phyloP scores from a whole-genome alignment of 2,329 filamentous ascomycete species.

The Arthroderma sp. region DNA sequence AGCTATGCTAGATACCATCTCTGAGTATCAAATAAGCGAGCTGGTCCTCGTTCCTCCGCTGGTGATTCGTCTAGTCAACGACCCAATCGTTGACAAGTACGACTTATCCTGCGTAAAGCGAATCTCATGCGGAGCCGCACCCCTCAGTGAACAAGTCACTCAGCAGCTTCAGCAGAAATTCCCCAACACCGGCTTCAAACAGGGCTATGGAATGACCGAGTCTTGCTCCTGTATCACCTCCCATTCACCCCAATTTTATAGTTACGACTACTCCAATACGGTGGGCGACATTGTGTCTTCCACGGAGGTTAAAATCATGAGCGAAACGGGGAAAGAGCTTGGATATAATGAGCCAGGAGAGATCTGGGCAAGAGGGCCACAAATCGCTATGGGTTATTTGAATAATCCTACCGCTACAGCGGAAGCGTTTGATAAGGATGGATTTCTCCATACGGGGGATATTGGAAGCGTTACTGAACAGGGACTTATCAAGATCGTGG shows the following conservation, averaged over 20 bases:
- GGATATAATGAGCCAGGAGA: slow-evolving; percentile 38
- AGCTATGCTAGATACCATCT: slow-evolving; percentile 41
- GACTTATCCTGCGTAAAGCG: slow-evolving; percentile 41
- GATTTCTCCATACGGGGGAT: slow-evolving; percentile 45
- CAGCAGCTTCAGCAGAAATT: slow-evolving; percentile 43
- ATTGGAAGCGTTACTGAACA: slow-evolving; percentile 34
- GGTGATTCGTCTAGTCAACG: slow-evolving; percentile 44
- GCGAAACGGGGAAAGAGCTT: slow-evolving; percentile 41
- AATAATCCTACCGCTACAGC: slow-evolving; percentile 38
- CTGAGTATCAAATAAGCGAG: slow-evolving; percentile 41
- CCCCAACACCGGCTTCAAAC: slow-evolving; percentile 45
- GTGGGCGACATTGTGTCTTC: slow-evolving; percentile 36
- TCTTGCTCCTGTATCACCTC: slow-evolving; percentile 49
- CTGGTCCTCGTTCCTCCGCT: slow-evolving; percentile 43
- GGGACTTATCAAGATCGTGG: slow-evolving; percentile 31
- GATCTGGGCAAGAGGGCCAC: slow-evolving; percentile 40
- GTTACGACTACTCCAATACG: slow-evolving; percentile 33
- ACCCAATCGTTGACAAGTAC: slow-evolving; percentile 22
- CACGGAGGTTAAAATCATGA: slow-evolving; percentile 39
- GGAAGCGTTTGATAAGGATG: slow-evolving; percentile 36
- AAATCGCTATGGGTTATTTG: slow-evolving; percentile 41
- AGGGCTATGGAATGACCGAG: slow-evolving; percentile 55
- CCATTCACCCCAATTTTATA: slow-evolving; percentile 41
- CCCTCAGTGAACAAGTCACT: slow-evolving; percentile 31
- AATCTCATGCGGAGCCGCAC: slow-evolving; percentile 46